Base-by-base conservation (phyloP, 2,329 filamentous ascomycete genomes). In the Cercospora canescens region DNA sequence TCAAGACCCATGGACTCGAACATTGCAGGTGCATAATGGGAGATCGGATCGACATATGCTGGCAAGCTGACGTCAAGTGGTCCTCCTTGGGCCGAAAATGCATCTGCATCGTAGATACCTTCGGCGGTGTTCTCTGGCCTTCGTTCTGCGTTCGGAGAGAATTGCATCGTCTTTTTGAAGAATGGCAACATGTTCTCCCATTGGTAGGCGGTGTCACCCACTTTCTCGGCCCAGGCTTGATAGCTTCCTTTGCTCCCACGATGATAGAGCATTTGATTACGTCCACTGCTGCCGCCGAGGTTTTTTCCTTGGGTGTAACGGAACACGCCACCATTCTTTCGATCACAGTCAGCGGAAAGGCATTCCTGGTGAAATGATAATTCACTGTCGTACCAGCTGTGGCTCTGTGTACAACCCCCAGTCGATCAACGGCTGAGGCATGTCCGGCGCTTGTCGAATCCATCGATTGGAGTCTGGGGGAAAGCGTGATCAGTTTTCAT, bases 181-280 rank as follows among this genome's bases (percentile, higher is more conserved):
- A 87, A 86, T 66, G 82, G 78, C 65, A 85, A 80, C 87, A 90
- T 89, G 65, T 86, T 87, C 0, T 78, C 77, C 0, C 86, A 78
- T 0, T 79, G 77, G 87, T 88, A 90, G 0, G 85, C 85, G 1
- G 76, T 69, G 70, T 91, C 88, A 2, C 87, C 87, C 1, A 88
- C 90, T 24, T 89, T 72, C 16, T 78, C 76, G 2, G 83, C 84
- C 76, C 77, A 80, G 35, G 50, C 65, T 56, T 78, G 69, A 67
- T 78, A 74, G 14, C 72, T 71, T 11, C 71, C 77, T 12, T 67
- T 65, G 4, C 76, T 76, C 1, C 73, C 70, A 14, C 76, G 69
- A 34, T 74, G 72, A 37, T 72, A 75, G 52, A 70, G 68, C 70
- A 73, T 72, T 58, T 72, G 68, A 34, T 73, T 73, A 5, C 69